These are phyloP conservation scores for Dalechampia spathulata DNA, from an alignment of 441 rosid species.

Conservation along the genomic window DNA sequence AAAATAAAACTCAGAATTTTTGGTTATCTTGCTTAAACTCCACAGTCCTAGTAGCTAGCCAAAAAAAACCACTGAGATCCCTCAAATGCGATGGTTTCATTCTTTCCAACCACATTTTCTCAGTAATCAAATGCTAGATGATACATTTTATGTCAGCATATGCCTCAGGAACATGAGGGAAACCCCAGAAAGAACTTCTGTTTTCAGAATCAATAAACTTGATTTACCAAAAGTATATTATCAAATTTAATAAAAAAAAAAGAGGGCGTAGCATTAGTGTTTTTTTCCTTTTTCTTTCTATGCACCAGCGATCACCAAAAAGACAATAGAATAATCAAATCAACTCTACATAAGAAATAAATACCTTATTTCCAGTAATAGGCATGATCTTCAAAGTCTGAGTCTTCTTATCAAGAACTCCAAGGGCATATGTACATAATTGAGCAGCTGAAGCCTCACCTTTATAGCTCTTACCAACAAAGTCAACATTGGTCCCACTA, in stretches of 20 bases:
- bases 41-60: no score
- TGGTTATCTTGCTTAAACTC: no score
- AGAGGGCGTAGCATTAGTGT: no score
- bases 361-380: conserved; percentile 71
- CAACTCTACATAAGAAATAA: neutral
- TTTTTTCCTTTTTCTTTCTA: no score
- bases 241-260: neutral
- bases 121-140: no score
- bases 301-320: no score
- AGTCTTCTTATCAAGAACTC: conserved; percentile 59
- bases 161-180: neutral
- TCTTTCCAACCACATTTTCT: no score
- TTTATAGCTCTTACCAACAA: conserved; percentile 57
- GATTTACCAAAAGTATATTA: neutral
- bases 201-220: neutral
- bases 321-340: conserved; percentile 4
- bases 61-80: no score
- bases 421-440: conserved; percentile 59
- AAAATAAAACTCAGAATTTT: no score
- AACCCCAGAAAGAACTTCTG: neutral
- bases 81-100: no score
- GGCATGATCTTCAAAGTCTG: conserved; percentile 61
- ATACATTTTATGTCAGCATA: no score
- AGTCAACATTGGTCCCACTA: conserved; percentile 40
- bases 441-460: conserved; percentile 64